Percentiles rank a stretch among this genome's conserved stretches.
Conservation (phyloP, 768 basidiomycete species). For the Lactarius sanguifluus region DNA sequence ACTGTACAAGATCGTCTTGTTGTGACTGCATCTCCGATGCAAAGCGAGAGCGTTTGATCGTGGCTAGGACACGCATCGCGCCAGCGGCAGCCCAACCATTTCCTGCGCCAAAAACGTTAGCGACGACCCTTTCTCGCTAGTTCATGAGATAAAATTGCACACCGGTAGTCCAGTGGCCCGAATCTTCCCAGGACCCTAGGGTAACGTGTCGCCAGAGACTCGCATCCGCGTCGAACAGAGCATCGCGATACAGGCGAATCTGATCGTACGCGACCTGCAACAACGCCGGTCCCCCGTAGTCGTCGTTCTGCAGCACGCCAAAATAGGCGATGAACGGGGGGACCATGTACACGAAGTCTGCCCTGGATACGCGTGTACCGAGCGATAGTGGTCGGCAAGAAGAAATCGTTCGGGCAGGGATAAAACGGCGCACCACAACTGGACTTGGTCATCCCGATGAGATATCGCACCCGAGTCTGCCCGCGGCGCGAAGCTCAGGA, state of each 20-base stretch:
- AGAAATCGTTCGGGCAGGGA: not conserved
- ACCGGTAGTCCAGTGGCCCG: constrained; percentile 60
- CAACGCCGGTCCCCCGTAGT: constrained; percentile 37
- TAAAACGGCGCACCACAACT: constrained; percentile 46
- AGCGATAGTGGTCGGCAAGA: not conserved
- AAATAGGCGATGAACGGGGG: constrained; percentile 69
- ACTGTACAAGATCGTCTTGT: constrained; percentile 46
- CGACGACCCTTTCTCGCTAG: not conserved
- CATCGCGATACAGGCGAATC: constrained; percentile 54
- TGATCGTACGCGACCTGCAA: constrained; percentile 57
- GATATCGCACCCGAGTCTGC: constrained; percentile 57
- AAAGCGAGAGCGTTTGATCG: constrained; percentile 48
- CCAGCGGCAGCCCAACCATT: constrained; percentile 76
- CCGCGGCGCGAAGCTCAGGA: constrained; percentile 46
- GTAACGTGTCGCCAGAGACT: constrained; percentile 59
- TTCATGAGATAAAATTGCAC: constrained; percentile 3
- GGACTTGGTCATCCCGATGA: constrained; percentile 51
- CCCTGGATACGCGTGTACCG: constrained; percentile 37
- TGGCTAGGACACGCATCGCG: constrained; percentile 59
- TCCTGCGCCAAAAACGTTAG: constrained; percentile 34
- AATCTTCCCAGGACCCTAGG: constrained; percentile 47
- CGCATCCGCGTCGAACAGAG: constrained; percentile 43
- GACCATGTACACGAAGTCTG: constrained; percentile 61
- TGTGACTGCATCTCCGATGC: constrained; percentile 41
- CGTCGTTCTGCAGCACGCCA: constrained; percentile 47